Base-by-base conservation (phyloP, 306 rosid genomes). In the Cicer judaicum region DNA sequence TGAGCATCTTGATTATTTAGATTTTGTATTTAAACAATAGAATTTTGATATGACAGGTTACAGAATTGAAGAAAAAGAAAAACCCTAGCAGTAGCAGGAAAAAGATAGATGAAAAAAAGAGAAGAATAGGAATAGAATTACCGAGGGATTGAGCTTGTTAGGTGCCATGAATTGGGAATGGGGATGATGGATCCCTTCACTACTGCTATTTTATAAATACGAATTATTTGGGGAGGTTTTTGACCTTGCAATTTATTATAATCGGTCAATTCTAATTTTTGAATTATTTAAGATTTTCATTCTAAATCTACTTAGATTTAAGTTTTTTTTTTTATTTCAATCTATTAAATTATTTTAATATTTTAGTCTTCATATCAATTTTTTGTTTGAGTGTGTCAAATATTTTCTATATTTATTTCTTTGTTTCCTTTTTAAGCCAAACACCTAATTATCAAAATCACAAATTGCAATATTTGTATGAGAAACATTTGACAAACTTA, bases 131-230 rank as follows among this genome's bases (percentile, higher is more conserved):
- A 75, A 64, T 57, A 60, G n/a, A 83, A 78, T 84, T 91, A 91
- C 98, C 76, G 88, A 39, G 47, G 94, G 71, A 79, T 80, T 85
- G 83, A 84, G 83, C 86, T 91, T 93, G 96, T 84, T 86, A 19
- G 97, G 97, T 78, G 94, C 76, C 98, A 93, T 93, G 71, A 16
- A 21, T 46, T 49, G 40, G 29, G 49, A 5, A 24, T 50, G 44
- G 16, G 43, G 64, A 16, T 46, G 70, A 16, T 46, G 60, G 34
- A 55, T 55, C 62, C 62, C 38, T 18, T 55, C 8, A 29, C 34
- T 7, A 56, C 7, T 16, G 5, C 7, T 16, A 29, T 29, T 5
- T 53, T 56, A 24, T 29, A 3, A 29, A 29, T 29, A 64, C 39
- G 15, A 64, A 64, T 64, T 64, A 15, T 64, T 42, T 40, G 36